A percentile compares a stretch with the other conserved stretches of the same genome.
phyloP scores from a whole-genome alignment of 177 flowering plant species.

The Vitis hybrid region DNA sequence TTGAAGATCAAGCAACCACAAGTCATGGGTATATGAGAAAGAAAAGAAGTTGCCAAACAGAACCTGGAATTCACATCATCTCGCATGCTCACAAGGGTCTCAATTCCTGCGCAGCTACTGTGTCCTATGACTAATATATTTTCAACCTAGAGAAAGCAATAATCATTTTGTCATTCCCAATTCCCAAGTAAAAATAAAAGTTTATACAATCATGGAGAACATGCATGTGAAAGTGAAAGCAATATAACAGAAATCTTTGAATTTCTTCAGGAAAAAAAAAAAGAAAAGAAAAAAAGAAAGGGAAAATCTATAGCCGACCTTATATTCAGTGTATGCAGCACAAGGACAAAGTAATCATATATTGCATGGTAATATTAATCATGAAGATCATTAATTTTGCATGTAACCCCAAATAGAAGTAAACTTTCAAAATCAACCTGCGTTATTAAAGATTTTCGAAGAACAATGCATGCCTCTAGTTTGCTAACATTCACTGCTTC shows the following conservation, averaged over 20 bases:
- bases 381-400: too few relatives aligned
- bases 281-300: background rate
- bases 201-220: too few relatives aligned
- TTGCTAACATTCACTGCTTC: too few relatives aligned
- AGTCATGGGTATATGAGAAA: background rate
- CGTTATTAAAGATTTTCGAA: too few relatives aligned
- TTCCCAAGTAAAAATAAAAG: background rate
- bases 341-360: too few relatives aligned
- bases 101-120: conserved; percentile 45
- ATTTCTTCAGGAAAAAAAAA: background rate
- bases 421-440: too few relatives aligned
- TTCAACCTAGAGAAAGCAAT: conserved; percentile 28
- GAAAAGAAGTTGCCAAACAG: background rate
- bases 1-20: background rate
- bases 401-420: too few relatives aligned
- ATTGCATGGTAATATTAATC: too few relatives aligned
- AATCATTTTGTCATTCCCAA: background rate
- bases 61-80: conserved; percentile 30
- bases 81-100: conserved; percentile 39
- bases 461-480: too few relatives aligned
- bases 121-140: conserved; percentile 43
- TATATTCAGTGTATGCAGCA: too few relatives aligned
- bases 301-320: too few relatives aligned
- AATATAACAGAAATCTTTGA: background rate
- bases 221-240: too few relatives aligned